Percentiles rank a stretch among this genome's conserved stretches.
Evolutionary conservation across 2,329 filamentous ascomycete genomes (phyloP).

Genomic region (Emmonsia crescens): DNA sequence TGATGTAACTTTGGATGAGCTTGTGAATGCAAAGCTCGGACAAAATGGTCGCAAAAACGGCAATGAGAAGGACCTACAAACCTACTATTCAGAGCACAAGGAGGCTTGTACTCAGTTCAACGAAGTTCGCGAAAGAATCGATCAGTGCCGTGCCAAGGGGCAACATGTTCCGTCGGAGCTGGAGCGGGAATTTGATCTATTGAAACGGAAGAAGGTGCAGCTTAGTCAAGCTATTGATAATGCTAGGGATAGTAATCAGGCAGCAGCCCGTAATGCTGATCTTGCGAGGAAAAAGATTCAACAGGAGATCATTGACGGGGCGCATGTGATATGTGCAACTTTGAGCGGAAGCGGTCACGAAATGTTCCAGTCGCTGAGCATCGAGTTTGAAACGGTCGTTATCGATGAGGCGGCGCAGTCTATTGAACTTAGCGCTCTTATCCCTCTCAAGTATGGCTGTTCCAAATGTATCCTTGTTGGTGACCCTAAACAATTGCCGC

Average conservation of each 20-base stretch:
- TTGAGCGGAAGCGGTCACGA: conserved; percentile 94
- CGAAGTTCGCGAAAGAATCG: conserved; percentile 59
- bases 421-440: conserved; percentile 90
- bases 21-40: conserved; percentile 64
- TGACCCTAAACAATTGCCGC: conserved; percentile 93
- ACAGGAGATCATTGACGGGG: conserved; percentile 79
- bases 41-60: conserved; percentile 34
- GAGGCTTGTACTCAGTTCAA: conserved; percentile 54
- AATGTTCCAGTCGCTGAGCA: conserved; percentile 86
- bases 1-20: conserved; percentile 86
- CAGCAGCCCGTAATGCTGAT: conserved; percentile 71
- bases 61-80: conserved; percentile 43
- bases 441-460: conserved; percentile 94
- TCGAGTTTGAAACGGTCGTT: conserved; percentile 97
- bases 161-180: conserved; percentile 40
- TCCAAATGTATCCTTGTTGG: conserved; percentile 94
- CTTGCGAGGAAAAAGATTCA: conserved; percentile 74
- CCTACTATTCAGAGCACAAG: conserved; percentile 62
- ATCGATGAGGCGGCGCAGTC: conserved; percentile 98
- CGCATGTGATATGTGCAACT: conserved; percentile 89
- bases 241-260: conserved; percentile 75
- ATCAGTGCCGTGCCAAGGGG: conserved; percentile 50
- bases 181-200: conserved; percentile 63
- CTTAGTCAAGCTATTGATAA: conserved; percentile 79
- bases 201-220: conserved; percentile 64